phyloP scores from a whole-genome alignment of 768 basidiomycete genomes.

The Calocybe gangraenosa region DNA sequence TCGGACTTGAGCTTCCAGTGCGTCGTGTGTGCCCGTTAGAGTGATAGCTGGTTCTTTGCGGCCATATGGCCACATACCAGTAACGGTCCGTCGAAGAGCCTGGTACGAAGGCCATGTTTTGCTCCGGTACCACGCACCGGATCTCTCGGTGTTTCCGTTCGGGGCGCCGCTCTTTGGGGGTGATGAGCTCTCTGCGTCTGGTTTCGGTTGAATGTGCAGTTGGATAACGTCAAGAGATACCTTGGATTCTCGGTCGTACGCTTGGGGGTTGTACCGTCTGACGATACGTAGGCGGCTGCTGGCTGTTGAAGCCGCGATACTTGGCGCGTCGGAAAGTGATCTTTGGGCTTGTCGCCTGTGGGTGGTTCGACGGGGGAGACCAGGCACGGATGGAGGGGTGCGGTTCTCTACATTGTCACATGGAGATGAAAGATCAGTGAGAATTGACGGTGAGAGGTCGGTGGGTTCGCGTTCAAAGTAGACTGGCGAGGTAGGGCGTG shows the following conservation, averaged over 20 bases:
- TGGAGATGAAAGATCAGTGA: background rate
- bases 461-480: too few species aligned
- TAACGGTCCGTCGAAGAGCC: slow-evolving; percentile 15
- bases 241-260: background rate
- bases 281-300: slow-evolving; percentile 2
- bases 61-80: slow-evolving; percentile 8
- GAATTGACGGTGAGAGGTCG: too few species aligned
- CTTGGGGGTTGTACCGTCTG: slow-evolving; percentile 8
- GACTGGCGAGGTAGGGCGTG: too few species aligned
- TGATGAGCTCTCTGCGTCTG: background rate
- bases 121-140: background rate
- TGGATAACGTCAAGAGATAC: background rate
- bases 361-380: too few species aligned
- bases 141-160: background rate
- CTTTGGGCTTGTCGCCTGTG: too few species aligned
- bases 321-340: too few species aligned
- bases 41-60: slow-evolving; percentile 12
- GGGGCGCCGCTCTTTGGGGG: background rate
- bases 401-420: slow-evolving; percentile 44
- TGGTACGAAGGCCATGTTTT: slow-evolving; percentile 14
- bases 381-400: slow-evolving; percentile 46
- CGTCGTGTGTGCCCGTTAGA: too few species aligned
- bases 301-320: background rate
- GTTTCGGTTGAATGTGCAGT: background rate
- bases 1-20: too few species aligned